These are phyloP conservation scores for Metschnikowia gelsemii DNA, from an alignment of 805 yeast genomes.

Conservation along the genomic window DNA sequence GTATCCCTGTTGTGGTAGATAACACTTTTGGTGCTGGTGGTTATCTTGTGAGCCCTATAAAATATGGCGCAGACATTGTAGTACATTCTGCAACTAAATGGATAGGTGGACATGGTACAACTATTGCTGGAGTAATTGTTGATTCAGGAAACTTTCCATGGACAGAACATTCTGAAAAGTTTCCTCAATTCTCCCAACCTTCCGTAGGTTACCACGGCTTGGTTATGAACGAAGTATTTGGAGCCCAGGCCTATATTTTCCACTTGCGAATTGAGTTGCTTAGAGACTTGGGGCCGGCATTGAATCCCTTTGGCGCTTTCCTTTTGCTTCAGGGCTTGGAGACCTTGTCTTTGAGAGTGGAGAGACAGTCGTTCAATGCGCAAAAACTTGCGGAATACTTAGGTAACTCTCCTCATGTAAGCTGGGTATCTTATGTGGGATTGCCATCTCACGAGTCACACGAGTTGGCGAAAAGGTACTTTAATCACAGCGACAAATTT, in stretches of 20 bases:
- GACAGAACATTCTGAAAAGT: slow-evolving; percentile 78
- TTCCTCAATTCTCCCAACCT: slow-evolving; percentile 89
- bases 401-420: slow-evolving; percentile 68
- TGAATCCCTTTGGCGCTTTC: slow-evolving; percentile 88
- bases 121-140: slow-evolving; percentile 87
- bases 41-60: slow-evolving; percentile 76
- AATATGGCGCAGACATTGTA: slow-evolving; percentile 88
- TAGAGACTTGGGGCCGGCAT: slow-evolving; percentile 89
- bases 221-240: slow-evolving; percentile 76
- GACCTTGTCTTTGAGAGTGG: slow-evolving; percentile 89
- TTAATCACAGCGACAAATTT: slow-evolving; percentile 51
- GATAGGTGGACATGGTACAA: slow-evolving; percentile 97
- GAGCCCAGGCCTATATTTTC: slow-evolving; percentile 72
- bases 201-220: slow-evolving; percentile 93
- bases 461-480: slow-evolving; percentile 78
- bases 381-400: slow-evolving; percentile 74
- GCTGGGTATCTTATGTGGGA: slow-evolving; percentile 94
- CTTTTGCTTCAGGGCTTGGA: slow-evolving; percentile 88
- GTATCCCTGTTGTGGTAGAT: slow-evolving; percentile 89
- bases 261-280: slow-evolving; percentile 80
- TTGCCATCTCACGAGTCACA: slow-evolving; percentile 76
- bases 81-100: slow-evolving; percentile 96
- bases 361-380: slow-evolving; percentile 86
- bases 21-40: slow-evolving; percentile 99
- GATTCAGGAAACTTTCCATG: slow-evolving; percentile 95